These are phyloP conservation scores for Naganishia sp. DNA, from an alignment of 1,284 basidiomycete species.

Conservation along the genomic window DNA sequence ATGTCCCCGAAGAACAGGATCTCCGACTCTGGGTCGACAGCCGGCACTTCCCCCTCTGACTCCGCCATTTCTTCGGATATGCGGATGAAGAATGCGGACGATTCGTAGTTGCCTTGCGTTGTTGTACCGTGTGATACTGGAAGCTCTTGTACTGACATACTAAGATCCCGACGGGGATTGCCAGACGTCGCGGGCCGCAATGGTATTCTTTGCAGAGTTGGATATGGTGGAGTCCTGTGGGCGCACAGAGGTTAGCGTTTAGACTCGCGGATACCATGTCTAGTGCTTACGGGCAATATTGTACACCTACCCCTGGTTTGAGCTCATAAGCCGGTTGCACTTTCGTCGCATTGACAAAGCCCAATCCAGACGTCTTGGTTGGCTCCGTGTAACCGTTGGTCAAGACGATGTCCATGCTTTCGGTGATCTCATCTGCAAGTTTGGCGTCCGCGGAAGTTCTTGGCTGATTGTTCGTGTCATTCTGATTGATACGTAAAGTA, in stretches of 20 bases:
- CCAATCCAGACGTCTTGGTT: neutral
- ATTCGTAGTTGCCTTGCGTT: slow-evolving; percentile 46
- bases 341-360: too few species aligned
- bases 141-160: slow-evolving; percentile 44
- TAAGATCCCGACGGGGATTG: slow-evolving; percentile 30
- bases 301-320: slow-evolving; percentile 31
- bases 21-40: slow-evolving; percentile 36
- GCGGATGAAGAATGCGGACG: slow-evolving; percentile 51
- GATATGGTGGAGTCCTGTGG: slow-evolving; percentile 19
- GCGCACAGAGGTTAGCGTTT: too few species aligned
- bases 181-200: neutral
- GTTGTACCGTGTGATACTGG: slow-evolving; percentile 51
- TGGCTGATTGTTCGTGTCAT: neutral
- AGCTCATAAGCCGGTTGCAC: slow-evolving; percentile 16
- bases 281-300: slow-evolving; percentile 33
- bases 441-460: neutral
- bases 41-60: neutral
- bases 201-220: slow-evolving; percentile 21
- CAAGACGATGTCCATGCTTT: neutral
- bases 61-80: slow-evolving; percentile 38
- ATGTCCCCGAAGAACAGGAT: slow-evolving; percentile 54
- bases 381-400: neutral
- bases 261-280: too few species aligned
- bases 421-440: neutral
- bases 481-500: neutral